Evolutionary conservation across 2,329 filamentous ascomycete species (phyloP).

Genomic region (Xylaria sp.): DNA sequence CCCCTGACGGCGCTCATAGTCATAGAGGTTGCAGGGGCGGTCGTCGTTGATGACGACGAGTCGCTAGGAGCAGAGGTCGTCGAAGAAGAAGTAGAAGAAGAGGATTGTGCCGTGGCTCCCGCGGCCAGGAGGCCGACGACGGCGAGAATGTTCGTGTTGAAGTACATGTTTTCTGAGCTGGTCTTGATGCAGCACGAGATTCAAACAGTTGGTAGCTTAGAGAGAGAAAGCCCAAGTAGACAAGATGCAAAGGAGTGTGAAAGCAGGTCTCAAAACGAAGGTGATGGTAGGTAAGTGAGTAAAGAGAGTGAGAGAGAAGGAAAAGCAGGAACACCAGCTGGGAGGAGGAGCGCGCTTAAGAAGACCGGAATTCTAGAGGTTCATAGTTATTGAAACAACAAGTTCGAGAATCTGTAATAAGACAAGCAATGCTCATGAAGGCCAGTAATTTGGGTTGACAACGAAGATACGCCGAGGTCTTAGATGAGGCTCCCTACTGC

Average conservation of each 20-base stretch:
- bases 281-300: constrained; percentile 2
- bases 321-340: constrained; percentile 12
- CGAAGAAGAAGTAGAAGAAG: neutral
- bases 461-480: constrained; percentile 44
- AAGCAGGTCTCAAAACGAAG: constrained; percentile 8
- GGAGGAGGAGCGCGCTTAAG: constrained; percentile 40
- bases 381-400: constrained; percentile 29
- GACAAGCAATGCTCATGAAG: constrained; percentile 45
- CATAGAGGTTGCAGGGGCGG: too few species aligned
- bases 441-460: constrained; percentile 42
- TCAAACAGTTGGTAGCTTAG: neutral
- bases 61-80: constrained; percentile 9
- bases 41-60: too few species aligned
- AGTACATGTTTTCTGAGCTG: constrained; percentile 48
- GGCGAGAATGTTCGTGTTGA: constrained; percentile 42
- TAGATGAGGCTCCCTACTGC: constrained; percentile 41
- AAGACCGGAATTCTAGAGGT: constrained; percentile 32
- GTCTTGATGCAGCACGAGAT: constrained; percentile 19
- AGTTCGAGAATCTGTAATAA: constrained; percentile 47
- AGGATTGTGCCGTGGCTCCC: constrained; percentile 19
- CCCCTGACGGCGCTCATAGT: constrained; percentile 8
- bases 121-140: constrained; percentile 42
- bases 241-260: neutral
- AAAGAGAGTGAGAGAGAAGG: constrained; percentile 17
- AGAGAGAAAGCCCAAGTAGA: neutral